Evolutionary conservation across 2,329 filamentous ascomycete species (phyloP), one percentile per base, ranked within the genome.

Genomic region (Cladosporium sp.): DNA sequence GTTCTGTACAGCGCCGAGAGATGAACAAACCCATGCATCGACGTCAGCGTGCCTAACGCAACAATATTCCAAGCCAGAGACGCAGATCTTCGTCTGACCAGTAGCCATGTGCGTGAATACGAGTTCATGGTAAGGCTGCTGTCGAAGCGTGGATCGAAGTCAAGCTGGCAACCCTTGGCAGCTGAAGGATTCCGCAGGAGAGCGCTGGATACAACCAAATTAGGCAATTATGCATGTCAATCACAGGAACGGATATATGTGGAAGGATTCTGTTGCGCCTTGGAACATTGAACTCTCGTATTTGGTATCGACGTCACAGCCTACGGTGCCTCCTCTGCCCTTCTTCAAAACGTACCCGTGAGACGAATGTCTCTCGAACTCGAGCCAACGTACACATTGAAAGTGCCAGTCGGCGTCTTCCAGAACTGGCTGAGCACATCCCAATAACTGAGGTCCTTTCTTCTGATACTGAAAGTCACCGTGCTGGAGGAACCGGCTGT

Each of bases 391-490:
- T 32, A 53, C 4, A 67, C 53, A 22, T 46, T 58, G 39, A 65
- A 68, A 6, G 61, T 58, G 1, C 66, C 66, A 27, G 55, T 47
- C 8, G 66, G 66, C 50, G 67, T 45, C n/a, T 67, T 57, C 66
- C 66, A 69, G 33, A 65, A 63, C 59, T 67, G 63, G 16, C 53
- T 35, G 16, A 58, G 59, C 6, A 64, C 57, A 50, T 67, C 64
- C 66, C 66, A 69, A 38, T 61, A 67, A 50, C 61, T 64, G 8
- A 69, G 40, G 54, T 69, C 66, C 19, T 60, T 59, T 29, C 66
- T 53, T 19, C 60, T 66, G 20, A 69, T 48, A 25, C 63, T 55
- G 25, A 68, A 55, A 7, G 51, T 53, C 1, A 64, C 57, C 22
- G 54, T 53, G 19, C 47, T 49, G 3, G 54, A 38, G 38, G 52